Conservation (phyloP, 2,329 filamentous ascomycete species). For the Chrysoporthe puriensis region DNA sequence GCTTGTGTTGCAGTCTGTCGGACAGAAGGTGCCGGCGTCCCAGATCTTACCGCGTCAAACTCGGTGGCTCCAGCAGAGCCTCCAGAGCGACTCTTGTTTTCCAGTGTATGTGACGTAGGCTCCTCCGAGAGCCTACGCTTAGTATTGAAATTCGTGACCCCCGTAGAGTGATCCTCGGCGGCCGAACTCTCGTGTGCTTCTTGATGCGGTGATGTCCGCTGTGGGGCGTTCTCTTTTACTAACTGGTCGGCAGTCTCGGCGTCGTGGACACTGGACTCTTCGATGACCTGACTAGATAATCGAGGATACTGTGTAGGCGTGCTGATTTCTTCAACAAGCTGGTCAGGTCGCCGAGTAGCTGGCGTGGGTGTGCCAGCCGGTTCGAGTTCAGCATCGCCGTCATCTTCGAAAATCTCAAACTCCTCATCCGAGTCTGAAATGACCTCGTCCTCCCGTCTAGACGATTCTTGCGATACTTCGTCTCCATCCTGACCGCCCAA, state of each 20-base stretch:
- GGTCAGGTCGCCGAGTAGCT: slow-evolving; percentile 20
- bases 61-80: background rate
- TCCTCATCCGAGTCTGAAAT: slow-evolving; percentile 58
- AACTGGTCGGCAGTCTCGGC: background rate
- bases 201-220: background rate
- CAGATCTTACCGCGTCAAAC: background rate
- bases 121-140: background rate
- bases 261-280: background rate
- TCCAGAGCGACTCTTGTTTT: background rate
- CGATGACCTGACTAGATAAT: background rate
- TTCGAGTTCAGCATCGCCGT: slow-evolving; percentile 1
- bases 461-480: slow-evolving; percentile 10
- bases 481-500: slow-evolving; percentile 6
- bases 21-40: background rate
- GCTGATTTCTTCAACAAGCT: too few species aligned
- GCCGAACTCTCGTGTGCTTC: background rate
- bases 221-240: too few species aligned
- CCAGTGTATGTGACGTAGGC: background rate
- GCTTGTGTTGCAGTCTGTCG: background rate
- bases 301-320: slow-evolving; percentile 1
- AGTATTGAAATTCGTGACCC: background rate
- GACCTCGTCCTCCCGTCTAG: slow-evolving; percentile 35
- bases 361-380: slow-evolving; percentile 34
- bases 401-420: slow-evolving; percentile 38
- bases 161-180: background rate